Percentiles rank a stretch among this genome's conserved stretches.
phyloP scores from a whole-genome alignment of 768 basidiomycete genomes.

The Lactifluus piperatus region DNA sequence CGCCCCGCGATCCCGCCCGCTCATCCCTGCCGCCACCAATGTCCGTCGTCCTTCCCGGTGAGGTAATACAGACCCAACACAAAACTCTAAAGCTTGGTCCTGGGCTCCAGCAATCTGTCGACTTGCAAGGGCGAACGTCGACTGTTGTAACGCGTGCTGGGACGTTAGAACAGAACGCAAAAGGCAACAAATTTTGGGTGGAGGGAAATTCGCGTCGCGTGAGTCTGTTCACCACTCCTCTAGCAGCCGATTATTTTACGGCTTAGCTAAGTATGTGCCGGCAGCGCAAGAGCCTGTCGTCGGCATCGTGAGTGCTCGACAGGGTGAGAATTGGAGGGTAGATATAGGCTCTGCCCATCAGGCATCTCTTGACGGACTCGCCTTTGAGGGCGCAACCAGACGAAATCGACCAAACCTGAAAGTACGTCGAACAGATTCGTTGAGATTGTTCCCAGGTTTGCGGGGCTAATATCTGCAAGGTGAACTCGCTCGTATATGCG shows the following conservation, averaged over 20 bases:
- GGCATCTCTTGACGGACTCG: constrained; percentile 79
- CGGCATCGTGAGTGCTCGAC: constrained; percentile 68
- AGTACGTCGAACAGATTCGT: constrained; percentile 32
- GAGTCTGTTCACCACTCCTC: constrained; percentile 28
- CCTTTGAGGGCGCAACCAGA: constrained; percentile 95
- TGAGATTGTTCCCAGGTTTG: background rate
- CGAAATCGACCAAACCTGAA: constrained; percentile 91
- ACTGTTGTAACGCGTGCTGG: constrained; percentile 63
- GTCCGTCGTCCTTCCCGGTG: constrained; percentile 73
- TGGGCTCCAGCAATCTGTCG: constrained; percentile 51
- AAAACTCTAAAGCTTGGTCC: constrained; percentile 83
- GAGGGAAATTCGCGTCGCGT: constrained; percentile 83
- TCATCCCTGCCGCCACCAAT: constrained; percentile 28
- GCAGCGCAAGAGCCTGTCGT: constrained; percentile 85
- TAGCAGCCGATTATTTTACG: background rate
- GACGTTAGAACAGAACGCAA: constrained; percentile 55
- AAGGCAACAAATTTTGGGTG: constrained; percentile 80
- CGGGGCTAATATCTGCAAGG: constrained; percentile 36
- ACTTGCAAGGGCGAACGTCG: constrained; percentile 26
- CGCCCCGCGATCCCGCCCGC: background rate
- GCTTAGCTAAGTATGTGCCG: constrained; percentile 66
- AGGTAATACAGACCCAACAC: constrained; percentile 62
- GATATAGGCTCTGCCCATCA: constrained; percentile 87
- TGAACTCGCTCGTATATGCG: constrained; percentile 86
- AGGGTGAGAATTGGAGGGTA: constrained; percentile 87